Evolutionary conservation across 768 basidiomycete species (phyloP).

Genomic region (Mycena indigotica): DNA sequence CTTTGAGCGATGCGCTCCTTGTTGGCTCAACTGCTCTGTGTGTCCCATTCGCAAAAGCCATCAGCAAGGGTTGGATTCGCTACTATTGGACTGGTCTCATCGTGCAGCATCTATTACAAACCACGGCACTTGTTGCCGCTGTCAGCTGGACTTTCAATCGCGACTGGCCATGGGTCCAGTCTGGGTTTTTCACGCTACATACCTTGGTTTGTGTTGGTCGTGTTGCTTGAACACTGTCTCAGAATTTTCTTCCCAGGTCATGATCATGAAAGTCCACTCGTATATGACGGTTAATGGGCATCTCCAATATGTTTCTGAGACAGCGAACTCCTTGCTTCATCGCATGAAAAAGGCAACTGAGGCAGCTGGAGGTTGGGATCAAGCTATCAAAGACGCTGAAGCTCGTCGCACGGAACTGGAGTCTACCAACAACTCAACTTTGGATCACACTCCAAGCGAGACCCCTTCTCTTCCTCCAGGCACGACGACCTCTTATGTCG

Average conservation of each 20-base stretch:
- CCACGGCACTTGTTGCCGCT: conserved; percentile 66
- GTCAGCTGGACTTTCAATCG: conserved; percentile 92
- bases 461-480: conserved; percentile 51
- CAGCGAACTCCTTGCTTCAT: conserved; percentile 45
- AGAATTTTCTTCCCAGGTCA: conserved; percentile 44
- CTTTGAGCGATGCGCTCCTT: conserved; percentile 80
- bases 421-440: conserved; percentile 30
- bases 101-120: conserved; percentile 83
- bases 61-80: conserved; percentile 76
- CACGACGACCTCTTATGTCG: conserved; percentile 53
- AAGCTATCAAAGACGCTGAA: conserved; percentile 56
- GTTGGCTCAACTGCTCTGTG: conserved; percentile 75
- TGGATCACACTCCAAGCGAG: conserved; percentile 36
- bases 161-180: conserved; percentile 98
- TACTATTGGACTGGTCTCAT: conserved; percentile 78
- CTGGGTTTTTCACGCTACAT: conserved; percentile 86
- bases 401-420: conserved; percentile 45
- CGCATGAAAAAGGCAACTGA: conserved; percentile 51
- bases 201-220: conserved; percentile 58
- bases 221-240: not conserved
- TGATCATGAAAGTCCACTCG: conserved; percentile 97
- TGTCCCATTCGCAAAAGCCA: conserved; percentile 79
- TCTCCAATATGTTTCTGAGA: conserved; percentile 56
- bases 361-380: conserved; percentile 66
- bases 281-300: conserved; percentile 89